Percentiles rank a stretch among this genome's conserved stretches.
phyloP scores from a whole-genome alignment of 805 yeast species.

The Candida pseudofarinosa region DNA sequence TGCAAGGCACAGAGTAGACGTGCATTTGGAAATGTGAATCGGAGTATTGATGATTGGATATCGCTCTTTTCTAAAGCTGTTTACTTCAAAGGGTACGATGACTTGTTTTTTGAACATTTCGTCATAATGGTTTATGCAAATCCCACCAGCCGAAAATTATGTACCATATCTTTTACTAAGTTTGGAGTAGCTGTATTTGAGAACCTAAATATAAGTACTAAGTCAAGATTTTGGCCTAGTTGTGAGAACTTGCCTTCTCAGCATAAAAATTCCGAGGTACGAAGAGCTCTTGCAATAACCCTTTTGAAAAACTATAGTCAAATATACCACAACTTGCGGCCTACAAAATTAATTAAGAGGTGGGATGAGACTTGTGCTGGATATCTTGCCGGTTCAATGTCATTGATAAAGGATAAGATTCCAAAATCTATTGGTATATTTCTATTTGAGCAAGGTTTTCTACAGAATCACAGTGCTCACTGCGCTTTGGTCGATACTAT shows the following conservation, averaged over 20 bases:
- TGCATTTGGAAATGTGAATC: background rate
- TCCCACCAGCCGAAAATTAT: constrained; percentile 41
- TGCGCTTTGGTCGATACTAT: constrained; percentile 70
- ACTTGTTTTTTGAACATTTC: constrained; percentile 43
- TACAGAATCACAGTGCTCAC: constrained; percentile 46
- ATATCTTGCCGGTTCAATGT: constrained; percentile 63
- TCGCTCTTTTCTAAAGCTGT: constrained; percentile 46
- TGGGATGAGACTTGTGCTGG: constrained; percentile 88
- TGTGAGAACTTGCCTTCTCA: constrained; percentile 58
- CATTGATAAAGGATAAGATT: constrained; percentile 44
- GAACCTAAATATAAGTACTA: constrained; percentile 51
- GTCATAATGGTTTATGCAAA: constrained; percentile 50
- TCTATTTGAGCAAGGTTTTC: constrained; percentile 53
- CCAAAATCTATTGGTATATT: constrained; percentile 58
- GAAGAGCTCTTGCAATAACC: constrained; percentile 75
- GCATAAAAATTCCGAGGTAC: constrained; percentile 52
- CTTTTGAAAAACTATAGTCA: constrained; percentile 62
- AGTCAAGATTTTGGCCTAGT: constrained; percentile 76
- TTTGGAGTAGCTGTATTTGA: constrained; percentile 64
- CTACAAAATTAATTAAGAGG: constrained; percentile 35
- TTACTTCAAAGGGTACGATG: constrained; percentile 53
- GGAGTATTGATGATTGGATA: constrained; percentile 28
- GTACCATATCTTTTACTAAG: constrained; percentile 53
- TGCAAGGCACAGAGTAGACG: background rate
- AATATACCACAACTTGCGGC: constrained; percentile 37